Evolutionary conservation across 768 basidiomycete species (phyloP), one percentile per base, ranked within the genome.

Genomic region (Collybiopsis confluens): DNA sequence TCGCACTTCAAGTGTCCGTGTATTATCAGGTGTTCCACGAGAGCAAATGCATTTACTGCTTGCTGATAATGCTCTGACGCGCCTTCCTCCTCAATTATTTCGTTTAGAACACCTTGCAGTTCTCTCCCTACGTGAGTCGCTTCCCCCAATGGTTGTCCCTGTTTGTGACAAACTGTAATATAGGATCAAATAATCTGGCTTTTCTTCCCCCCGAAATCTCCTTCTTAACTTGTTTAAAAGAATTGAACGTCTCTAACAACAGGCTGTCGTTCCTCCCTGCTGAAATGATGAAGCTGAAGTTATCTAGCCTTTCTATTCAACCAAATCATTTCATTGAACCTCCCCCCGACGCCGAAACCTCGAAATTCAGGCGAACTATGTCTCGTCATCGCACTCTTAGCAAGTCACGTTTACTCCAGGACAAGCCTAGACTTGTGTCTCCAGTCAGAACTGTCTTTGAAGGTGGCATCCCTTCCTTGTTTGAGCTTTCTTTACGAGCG

Each of bases 221-320:
- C 18, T 69, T 69, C 5, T 70, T 90, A 16, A 69, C 62, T 8
- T 76, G 77, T 45, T 74, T 90, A 2, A 71, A 71, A 45, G 78
- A 83, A 41, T 72, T 90, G 6, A 85, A 88, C 55, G 60, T 90
- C 3, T 73, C 83, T 0, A 72, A 75, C 50, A 90, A 90, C 64
- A 64, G 68, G 28, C 66, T 90, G 2, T 60, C 64, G 52, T 86
- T 78, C 64, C 65, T 90, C 0, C 88, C 88, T 13, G 76, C 82
- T 6, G 86, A 90, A 62, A 76, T 90, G 62, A 64, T 76, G n/a
- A 62, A 68, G 27, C 81, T 88, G 78, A 71, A 64, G n/a, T 69
- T 88, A 1, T 62, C 62, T 18, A 70, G 63, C 8, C 68, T 89
- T 4, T 58, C 62, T 18, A 61, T 88, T 2, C 64, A 78, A 36